Evolutionary conservation across 208 protist genomes (phyloP), one percentile per base, ranked within the genome.

Genomic region (Crithidia thermophila): DNA sequence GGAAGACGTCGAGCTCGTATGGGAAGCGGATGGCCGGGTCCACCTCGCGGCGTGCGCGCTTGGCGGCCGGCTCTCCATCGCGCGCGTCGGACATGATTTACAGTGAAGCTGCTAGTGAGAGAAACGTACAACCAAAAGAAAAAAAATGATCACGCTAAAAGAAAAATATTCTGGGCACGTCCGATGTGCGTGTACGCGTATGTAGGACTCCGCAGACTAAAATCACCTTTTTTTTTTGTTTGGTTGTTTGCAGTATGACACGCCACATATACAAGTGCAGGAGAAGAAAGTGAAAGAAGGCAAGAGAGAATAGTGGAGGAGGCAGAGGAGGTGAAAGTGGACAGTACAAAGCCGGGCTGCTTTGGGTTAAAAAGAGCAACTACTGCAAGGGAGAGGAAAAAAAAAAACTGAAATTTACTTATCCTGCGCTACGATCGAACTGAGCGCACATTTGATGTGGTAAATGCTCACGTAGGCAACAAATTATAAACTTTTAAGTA

Each of bases 1-100:
- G 98, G 59, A 99, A 99, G 4, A 85, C 81, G 80, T 99, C 98
- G 11, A 99, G 82, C 66, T 92, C 88, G 52, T 98, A 99, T 25
- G 97, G 96, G 76, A 98, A 99, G 14, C 64, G 88, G 39, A 97
- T 85, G 18, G 97, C 95, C n/a, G 95, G 91, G 33, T 85, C 68
- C 9, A 61, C 65, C 75, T 96, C 91, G 36, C 78, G 80, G 10
- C 91, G 85, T 25, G 71, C 67, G 7, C 84, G 79, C 73, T 93
- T 95, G 31, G 57, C 47, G 2, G 52, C 43, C 40, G 77, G 75
- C 25, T 86, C 81, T 28, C 39, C 72, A 31, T 75, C 68, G 45
- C 37, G 52, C 9, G 0, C 50, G 51, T 43, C 67, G 20, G 67
- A 62, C 71, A 68, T 77, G 34, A 18, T 40, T 39, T 34, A 23